These are phyloP conservation scores for Lichtheimia ramosa DNA, from an alignment of 371 early-diverging fungal genomes.

Conservation along the genomic window DNA sequence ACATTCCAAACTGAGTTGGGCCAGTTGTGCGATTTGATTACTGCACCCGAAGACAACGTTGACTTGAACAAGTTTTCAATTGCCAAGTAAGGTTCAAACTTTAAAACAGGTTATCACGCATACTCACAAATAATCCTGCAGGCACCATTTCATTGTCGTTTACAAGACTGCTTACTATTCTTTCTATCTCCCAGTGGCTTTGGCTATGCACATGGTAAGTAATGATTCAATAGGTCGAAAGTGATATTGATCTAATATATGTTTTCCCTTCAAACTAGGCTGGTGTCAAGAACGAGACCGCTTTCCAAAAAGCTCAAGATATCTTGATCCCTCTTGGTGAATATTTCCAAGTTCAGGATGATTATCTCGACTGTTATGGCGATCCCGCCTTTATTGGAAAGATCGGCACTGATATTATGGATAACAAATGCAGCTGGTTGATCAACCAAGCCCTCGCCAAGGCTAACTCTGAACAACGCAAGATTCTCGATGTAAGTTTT, in stretches of 20 bases:
- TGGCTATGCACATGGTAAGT: slow-evolving; percentile 84
- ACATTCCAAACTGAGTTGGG: slow-evolving; percentile 97
- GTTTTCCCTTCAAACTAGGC: slow-evolving; percentile 38
- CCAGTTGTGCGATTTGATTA: slow-evolving; percentile 94
- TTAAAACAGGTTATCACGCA: neutral
- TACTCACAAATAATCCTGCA: slow-evolving; percentile 15
- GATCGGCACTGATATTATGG: slow-evolving; percentile 98
- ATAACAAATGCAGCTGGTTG: slow-evolving; percentile 98
- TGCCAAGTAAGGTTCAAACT: slow-evolving; percentile 62
- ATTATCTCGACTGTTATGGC: slow-evolving; percentile 94
- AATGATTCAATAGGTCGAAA: neutral
- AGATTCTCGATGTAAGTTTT: slow-evolving; percentile 74
- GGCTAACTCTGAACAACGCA: slow-evolving; percentile 79
- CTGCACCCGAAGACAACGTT: slow-evolving; percentile 93
- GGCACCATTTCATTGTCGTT: slow-evolving; percentile 90
- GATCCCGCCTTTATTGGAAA: slow-evolving; percentile 93
- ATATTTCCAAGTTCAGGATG: slow-evolving; percentile 98
- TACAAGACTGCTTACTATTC: slow-evolving; percentile 99
- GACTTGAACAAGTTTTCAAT: slow-evolving; percentile 89
- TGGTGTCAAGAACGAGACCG: slow-evolving; percentile 74
- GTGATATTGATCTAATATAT: neutral
- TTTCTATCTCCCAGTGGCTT: slow-evolving; percentile 96
- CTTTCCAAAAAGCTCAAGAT: slow-evolving; percentile 78
- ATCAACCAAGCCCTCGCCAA: slow-evolving; percentile 86
- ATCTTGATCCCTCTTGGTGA: slow-evolving; percentile 93